Evolutionary conservation across 176 grass and related monocot species (phyloP).

Genomic region (Dactylis glomerata): DNA sequence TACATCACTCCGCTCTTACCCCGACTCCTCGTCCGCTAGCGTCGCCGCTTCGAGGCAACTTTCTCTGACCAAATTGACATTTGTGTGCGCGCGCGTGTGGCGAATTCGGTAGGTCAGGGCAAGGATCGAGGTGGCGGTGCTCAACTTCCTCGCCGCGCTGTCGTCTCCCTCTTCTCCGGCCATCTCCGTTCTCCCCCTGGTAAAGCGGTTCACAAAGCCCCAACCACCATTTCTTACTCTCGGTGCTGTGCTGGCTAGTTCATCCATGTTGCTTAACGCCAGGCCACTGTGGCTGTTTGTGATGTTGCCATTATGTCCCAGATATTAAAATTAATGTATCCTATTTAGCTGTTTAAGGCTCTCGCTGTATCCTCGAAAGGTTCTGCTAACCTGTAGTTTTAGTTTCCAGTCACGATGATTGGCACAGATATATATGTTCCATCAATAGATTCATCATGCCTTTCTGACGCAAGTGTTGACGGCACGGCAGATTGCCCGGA

Average conservation of each 20-base stretch:
- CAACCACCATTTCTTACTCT: neutral
- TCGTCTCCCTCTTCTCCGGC: constrained; percentile 50
- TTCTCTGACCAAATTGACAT: neutral
- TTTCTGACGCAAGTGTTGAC: neutral
- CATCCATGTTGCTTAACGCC: neutral
- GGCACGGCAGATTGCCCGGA: constrained; percentile 49
- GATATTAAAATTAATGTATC: neutral
- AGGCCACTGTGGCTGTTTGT: neutral
- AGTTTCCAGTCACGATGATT: neutral
- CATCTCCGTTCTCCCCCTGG: constrained; percentile 65
- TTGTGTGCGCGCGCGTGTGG: neutral
- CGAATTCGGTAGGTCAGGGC: constrained; percentile 43
- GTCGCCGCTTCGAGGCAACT: neutral
- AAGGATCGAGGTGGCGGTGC: constrained; percentile 87
- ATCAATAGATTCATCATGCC: neutral
- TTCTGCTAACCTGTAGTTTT: neutral
- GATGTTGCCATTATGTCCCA: neutral
- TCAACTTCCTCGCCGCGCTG: constrained; percentile 73
- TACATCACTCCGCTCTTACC: neutral
- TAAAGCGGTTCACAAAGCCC: neutral
- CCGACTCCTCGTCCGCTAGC: neutral
- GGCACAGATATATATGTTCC: neutral
- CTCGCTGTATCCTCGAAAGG: neutral
- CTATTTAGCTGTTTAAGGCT: neutral
- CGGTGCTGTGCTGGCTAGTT: neutral